These are phyloP conservation scores for Pezicula rhizophila DNA, from an alignment of 2,329 filamentous ascomycete species.

Conservation along the genomic window DNA sequence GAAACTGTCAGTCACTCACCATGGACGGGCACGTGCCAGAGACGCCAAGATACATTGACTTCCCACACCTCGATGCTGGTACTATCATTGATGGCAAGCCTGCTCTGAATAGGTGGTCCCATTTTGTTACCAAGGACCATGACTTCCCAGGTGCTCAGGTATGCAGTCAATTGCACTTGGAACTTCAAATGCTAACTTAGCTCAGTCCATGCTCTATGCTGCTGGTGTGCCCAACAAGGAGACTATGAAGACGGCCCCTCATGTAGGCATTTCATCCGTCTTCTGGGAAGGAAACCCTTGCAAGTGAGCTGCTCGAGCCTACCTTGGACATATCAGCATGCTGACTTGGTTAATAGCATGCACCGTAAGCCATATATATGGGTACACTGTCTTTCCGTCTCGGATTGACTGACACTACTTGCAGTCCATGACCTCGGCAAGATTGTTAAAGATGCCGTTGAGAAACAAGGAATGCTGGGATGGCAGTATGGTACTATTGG, in stretches of 20 bases:
- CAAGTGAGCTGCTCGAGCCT: constrained; percentile 55
- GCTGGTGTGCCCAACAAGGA: constrained; percentile 79
- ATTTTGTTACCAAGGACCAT: constrained; percentile 74
- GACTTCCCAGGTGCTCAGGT: constrained; percentile 90
- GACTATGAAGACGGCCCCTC: constrained; percentile 83
- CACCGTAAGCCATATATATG: constrained; percentile 34
- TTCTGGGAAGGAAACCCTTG: constrained; percentile 99
- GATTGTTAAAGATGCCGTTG: constrained; percentile 75
- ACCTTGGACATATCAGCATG: background rate
- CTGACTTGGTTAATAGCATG: constrained; percentile 33
- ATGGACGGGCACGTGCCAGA: constrained; percentile 21
- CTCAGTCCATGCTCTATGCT: constrained; percentile 86
- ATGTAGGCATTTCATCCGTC: constrained; percentile 84
- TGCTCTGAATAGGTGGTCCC: constrained; percentile 81
- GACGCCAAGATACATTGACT: constrained; percentile 25
- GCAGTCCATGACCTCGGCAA: constrained; percentile 80
- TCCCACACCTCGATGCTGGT: constrained; percentile 23
- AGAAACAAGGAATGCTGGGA: constrained; percentile 79
- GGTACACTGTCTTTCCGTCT: constrained; percentile 1
- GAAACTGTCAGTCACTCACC: constrained; percentile 2
- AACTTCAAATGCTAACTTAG: background rate
- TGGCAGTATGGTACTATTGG: constrained; percentile 95
- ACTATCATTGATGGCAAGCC: constrained; percentile 45
- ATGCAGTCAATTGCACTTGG: constrained; percentile 14
- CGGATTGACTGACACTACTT: constrained; percentile 21